These are phyloP conservation scores for Raphanus raphanistrum DNA, from an alignment of 345 rosid genomes.

Conservation along the genomic window DNA sequence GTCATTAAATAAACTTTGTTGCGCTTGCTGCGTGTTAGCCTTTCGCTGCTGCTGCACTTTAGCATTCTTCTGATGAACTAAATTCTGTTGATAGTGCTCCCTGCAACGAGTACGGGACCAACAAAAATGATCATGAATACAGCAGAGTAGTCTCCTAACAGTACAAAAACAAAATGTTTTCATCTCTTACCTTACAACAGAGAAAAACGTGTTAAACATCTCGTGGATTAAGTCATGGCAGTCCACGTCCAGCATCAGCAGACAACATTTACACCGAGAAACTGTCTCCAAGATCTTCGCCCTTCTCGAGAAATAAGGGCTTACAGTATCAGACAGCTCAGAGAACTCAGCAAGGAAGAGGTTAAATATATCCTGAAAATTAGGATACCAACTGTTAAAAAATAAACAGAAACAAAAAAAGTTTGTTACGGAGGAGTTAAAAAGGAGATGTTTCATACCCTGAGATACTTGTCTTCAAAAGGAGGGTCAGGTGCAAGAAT, in stretches of 20 bases:
- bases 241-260: conserved; percentile 71
- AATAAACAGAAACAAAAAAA: no score
- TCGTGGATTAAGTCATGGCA: conserved; percentile 63
- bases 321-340: conserved; percentile 67
- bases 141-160: background rate
- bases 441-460: conserved; percentile 41
- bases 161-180: background rate
- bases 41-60: conserved; percentile 35
- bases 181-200: conserved; percentile 63
- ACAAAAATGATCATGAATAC: background rate
- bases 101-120: conserved; percentile 40
- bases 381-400: conserved; percentile 1
- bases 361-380: conserved; percentile 66
- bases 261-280: conserved; percentile 69
- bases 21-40: conserved; percentile 36
- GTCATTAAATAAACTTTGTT: conserved; percentile 56
- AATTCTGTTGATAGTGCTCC: conserved; percentile 54
- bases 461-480: conserved; percentile 68
- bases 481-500: conserved; percentile 83
- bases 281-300: conserved; percentile 78
- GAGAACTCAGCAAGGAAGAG: conserved; percentile 59
- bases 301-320: conserved; percentile 77
- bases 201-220: conserved; percentile 76
- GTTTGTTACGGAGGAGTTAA: background rate
- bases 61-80: conserved; percentile 34